Evolutionary conservation across 257 asterid genomes (phyloP), one percentile per base, ranked within the genome.

Genomic region (Nicotiana knightiana): DNA sequence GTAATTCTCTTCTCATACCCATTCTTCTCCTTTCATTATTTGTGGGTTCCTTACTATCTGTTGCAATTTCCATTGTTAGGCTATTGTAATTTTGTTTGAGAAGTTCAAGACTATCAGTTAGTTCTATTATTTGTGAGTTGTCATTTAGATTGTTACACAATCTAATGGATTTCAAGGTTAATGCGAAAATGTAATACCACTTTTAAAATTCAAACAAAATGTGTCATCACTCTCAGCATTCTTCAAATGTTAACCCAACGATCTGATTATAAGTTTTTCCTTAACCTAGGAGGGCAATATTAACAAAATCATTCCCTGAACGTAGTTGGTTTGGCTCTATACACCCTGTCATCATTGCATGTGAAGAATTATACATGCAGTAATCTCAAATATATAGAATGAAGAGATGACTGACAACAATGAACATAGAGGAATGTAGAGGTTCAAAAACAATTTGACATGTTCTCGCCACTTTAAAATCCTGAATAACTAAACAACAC

Each of bases 81-180:
- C 10, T 8, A 39, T 39, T 39, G 48, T 8, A 39, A 39, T 39
- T 39, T 39, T 39, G 48, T 39, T 39, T 39, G 10, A 39, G 48
- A 39, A 39, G 48, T 39, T 39, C 48, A 39, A 39, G 8, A 39
- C 48, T 39, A 39, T 39, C 48, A 39, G 48, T 10, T 39, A 39
- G 48, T 39, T 39, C 10, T 39, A 39, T 39, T 7, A 39, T 39
- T 39, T 39, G 10, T 39, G 7, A 8, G 24, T 21, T 21, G 24
- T 21, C 24, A 21, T 21, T 39, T 39, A 39, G 3, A 39, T 39
- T 39, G 43, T 35, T 35, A 21, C 24, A 21, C 24, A 21, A 21
- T 9, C 58, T n/a, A 70, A 46, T 46, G 78, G 78, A 71, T 71
- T 43, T 71, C 78, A 43, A 71, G 61, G 78, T 71, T 12, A 24